A percentile compares a stretch with the other conserved stretches of the same genome.
Evolutionary conservation across 2,329 filamentous ascomycete genomes (phyloP).

Genomic region (Pseudocercospora macadamiae): DNA sequence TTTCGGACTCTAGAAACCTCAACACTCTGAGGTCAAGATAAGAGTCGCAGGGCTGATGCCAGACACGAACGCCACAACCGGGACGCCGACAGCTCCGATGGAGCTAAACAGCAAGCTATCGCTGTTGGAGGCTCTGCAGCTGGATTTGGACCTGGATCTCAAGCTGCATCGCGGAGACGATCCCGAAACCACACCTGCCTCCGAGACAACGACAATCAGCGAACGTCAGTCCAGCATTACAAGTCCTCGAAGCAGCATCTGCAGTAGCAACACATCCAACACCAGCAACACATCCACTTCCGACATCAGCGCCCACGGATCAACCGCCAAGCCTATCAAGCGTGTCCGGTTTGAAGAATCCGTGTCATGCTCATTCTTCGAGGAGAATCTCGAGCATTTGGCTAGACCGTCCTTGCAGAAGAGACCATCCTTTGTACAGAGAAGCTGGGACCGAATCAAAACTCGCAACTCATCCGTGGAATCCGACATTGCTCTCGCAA

Average conservation of each 20-base stretch:
- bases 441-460: conserved; percentile 22
- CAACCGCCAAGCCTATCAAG: conserved; percentile 18
- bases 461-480: conserved; percentile 15
- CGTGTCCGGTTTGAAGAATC: conserved; percentile 22
- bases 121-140: conserved; percentile 13
- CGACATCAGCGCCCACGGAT: background rate
- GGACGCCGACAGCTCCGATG: conserved; percentile 4
- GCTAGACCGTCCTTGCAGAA: conserved; percentile 11
- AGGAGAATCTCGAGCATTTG: conserved; percentile 16
- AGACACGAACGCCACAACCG: conserved; percentile 10
- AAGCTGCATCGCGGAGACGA: conserved; percentile 6
- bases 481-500: conserved; percentile 15
- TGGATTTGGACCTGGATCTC: conserved; percentile 12
- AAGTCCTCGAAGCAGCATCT: conserved; percentile 20
- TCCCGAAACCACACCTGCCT: conserved; percentile 12
- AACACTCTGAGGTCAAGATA: conserved; percentile 9
- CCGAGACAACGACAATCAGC: conserved; percentile 20
- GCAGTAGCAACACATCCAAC: conserved; percentile 22
- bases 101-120: conserved; percentile 11
- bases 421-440: conserved; percentile 18
- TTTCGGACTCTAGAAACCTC: background rate
- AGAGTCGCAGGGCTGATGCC: conserved; percentile 10
- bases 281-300: conserved; percentile 20
- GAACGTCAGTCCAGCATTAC: conserved; percentile 19
- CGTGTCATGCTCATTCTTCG: conserved; percentile 24